Evolutionary conservation across 106 monocot species (phyloP), one percentile per base, ranked within the genome.

Genomic region (Ottelia alismoides): DNA sequence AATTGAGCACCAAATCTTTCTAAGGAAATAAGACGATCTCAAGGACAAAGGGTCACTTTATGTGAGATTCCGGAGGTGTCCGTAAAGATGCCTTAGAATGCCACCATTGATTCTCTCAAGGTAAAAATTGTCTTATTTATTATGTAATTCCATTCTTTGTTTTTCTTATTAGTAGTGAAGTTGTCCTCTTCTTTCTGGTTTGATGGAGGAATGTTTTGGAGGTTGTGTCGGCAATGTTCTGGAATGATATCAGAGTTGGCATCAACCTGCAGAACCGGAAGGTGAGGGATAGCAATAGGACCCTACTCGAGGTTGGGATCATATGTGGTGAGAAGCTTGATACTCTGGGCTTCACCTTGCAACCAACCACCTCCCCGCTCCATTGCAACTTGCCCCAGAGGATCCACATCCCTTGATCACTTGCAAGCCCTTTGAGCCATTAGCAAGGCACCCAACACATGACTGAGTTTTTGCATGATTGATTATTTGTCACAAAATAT

Each of bases 51-150:
- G n/a, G n/a, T n/a, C n/a, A n/a, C n/a, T n/a, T n/a, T n/a, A n/a
- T n/a, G n/a, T n/a, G 72, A 74, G 64, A 75, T 98, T 52, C 98
- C 98, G 49, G 90, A 98, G 59, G 78, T 98, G 25, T 76, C 70
- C 17, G 72, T 98, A 53, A 90, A 98, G 51, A 74, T 90, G 20
- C 85, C 98, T 65, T 85, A 90, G 71, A 79, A 64, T 25, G 85
- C 90, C 17, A 90, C 98, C 49, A 77, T 98, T 55, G 90, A 79
- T 35, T 79, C 82, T 14, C 64, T 98, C 27, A 96, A 96, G 85
- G 96, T 85, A 78, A 21, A 28, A 2, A 27, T 21, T 28, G 2
- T 6, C 27, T 32, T 28, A 22, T 47, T 17, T 61, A 21, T 3
- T 11, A 17, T 24, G 47, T 11, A 19, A 28, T 51, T 25, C 52